Percentiles rank a stretch among this genome's conserved stretches.
phyloP scores from a whole-genome alignment of 2,329 filamentous ascomycete genomes.

The Ceratocystis ficicola region DNA sequence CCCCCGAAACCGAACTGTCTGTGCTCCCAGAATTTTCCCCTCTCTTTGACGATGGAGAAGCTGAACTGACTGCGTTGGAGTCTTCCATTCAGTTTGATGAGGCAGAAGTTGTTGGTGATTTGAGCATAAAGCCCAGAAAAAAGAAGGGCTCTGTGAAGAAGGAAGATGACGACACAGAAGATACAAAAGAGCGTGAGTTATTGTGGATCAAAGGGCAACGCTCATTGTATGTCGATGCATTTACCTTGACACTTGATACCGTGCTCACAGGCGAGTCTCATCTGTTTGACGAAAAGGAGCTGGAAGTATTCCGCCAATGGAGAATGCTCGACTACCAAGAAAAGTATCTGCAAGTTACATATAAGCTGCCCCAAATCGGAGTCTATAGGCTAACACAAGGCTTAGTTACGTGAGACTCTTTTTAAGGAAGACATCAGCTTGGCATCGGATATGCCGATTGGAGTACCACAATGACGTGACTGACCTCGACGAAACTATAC shows the following conservation, averaged over 20 bases:
- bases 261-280: slow-evolving; percentile 82
- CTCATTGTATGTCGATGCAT: slow-evolving; percentile 94
- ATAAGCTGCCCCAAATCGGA: neutral
- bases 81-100: neutral
- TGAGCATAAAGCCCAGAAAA: too few species aligned
- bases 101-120: neutral
- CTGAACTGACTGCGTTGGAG: slow-evolving; percentile 1
- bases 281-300: slow-evolving; percentile 72
- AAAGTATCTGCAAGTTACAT: slow-evolving; percentile 63
- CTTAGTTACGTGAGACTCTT: slow-evolving; percentile 80
- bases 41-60: neutral
- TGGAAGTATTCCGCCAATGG: slow-evolving; percentile 66
- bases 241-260: slow-evolving; percentile 81
- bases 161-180: slow-evolving; percentile 46
- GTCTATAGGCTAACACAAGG: slow-evolving; percentile 3
- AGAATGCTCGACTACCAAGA: slow-evolving; percentile 62
- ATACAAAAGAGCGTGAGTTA: neutral
- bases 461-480: slow-evolving; percentile 74
- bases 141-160: slow-evolving; percentile 51
- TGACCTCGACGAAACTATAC: slow-evolving; percentile 55
- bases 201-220: slow-evolving; percentile 63
- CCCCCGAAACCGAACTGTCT: neutral
- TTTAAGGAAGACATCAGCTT: slow-evolving; percentile 76
- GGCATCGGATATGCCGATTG: slow-evolving; percentile 71
- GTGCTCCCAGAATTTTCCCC: neutral